phyloP scores from a whole-genome alignment of 805 yeast species.

The Peterozyma xylosa region DNA sequence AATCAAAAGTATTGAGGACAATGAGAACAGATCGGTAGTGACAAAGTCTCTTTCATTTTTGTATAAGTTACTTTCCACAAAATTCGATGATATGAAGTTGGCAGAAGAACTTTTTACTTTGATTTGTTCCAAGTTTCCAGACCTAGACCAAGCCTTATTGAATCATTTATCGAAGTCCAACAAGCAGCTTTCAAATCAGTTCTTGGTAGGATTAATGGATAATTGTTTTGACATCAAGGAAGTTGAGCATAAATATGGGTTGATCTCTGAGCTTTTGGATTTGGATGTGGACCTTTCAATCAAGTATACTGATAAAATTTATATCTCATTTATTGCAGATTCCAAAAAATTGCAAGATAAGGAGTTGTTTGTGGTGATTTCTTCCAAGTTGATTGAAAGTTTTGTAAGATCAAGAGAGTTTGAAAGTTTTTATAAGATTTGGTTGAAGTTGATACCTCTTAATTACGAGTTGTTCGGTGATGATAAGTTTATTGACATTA shows the following conservation, averaged over 20 bases:
- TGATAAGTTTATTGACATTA: slow-evolving; percentile 22
- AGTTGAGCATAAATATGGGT: slow-evolving; percentile 29
- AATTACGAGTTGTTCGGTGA: slow-evolving; percentile 14
- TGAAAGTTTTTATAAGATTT: slow-evolving; percentile 35
- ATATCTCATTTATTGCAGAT: slow-evolving; percentile 10
- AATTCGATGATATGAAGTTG: slow-evolving; percentile 23
- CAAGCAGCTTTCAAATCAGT: slow-evolving; percentile 44
- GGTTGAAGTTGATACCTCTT: slow-evolving; percentile 23
- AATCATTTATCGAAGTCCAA: slow-evolving; percentile 39
- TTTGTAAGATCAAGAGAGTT: slow-evolving; percentile 54
- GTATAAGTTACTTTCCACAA: slow-evolving; percentile 22
- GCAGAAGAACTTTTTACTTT: slow-evolving; percentile 43
- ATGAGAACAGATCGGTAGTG: slow-evolving; percentile 9
- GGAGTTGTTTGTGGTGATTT: slow-evolving; percentile 12
- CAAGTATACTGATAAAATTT: slow-evolving; percentile 27
- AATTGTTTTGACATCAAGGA: slow-evolving; percentile 15
- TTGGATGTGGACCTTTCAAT: slow-evolving; percentile 57
- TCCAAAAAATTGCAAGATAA: not conserved
- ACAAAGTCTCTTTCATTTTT: slow-evolving; percentile 17
- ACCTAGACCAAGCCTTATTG: slow-evolving; percentile 34
- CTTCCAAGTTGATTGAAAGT: slow-evolving; percentile 31
- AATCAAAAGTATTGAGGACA: slow-evolving; percentile 15
- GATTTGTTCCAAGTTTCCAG: slow-evolving; percentile 30
- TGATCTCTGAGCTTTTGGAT: slow-evolving; percentile 39
- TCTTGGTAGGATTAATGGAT: slow-evolving; percentile 34